Percentiles rank a stretch among this genome's conserved stretches.
phyloP scores from a whole-genome alignment of 2,329 filamentous ascomycete species.

The Niveomyces coronatus region DNA sequence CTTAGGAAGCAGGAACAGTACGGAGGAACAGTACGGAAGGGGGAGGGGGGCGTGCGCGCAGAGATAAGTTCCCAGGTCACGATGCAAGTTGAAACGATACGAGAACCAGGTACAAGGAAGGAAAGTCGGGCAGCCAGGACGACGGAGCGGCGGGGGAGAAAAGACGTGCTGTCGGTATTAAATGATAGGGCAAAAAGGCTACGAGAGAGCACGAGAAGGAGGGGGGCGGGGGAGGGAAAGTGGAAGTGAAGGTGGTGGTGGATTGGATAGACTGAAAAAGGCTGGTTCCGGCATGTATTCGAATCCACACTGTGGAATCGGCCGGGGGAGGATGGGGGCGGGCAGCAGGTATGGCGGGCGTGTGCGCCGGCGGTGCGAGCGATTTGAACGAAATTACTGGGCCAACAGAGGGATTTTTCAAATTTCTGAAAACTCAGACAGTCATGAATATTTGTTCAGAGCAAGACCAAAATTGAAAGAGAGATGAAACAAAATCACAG shows the following conservation, averaged over 20 bases:
- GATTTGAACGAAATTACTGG: too few relatives aligned
- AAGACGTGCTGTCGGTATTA: too few relatives aligned
- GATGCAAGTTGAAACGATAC: slow-evolving; percentile 9
- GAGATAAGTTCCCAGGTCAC: too few relatives aligned
- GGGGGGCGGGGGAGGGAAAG: not conserved
- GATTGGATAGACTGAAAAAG: too few relatives aligned
- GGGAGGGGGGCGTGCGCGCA: slow-evolving; percentile 7
- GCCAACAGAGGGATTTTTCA: too few relatives aligned
- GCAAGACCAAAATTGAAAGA: not conserved
- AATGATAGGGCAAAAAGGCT: not conserved
- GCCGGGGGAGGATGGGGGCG: slow-evolving; percentile 6
- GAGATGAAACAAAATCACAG: slow-evolving; percentile 8
- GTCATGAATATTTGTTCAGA: not conserved
- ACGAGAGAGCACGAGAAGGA: not conserved
- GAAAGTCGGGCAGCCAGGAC: too few relatives aligned
- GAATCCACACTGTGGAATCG: slow-evolving; percentile 11
- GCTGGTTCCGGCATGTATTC: slow-evolving; percentile 11
- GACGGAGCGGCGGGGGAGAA: too few relatives aligned
- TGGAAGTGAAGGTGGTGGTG: not conserved
- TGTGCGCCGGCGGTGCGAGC: too few relatives aligned
- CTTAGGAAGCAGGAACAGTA: not conserved
- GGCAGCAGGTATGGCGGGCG: too few relatives aligned
- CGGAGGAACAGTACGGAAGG: too few relatives aligned
- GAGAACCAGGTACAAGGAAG: not conserved
- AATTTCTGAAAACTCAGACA: too few relatives aligned